These are phyloP conservation scores for Irpex lacteus DNA, from an alignment of 1,284 basidiomycete species.

Conservation along the genomic window DNA sequence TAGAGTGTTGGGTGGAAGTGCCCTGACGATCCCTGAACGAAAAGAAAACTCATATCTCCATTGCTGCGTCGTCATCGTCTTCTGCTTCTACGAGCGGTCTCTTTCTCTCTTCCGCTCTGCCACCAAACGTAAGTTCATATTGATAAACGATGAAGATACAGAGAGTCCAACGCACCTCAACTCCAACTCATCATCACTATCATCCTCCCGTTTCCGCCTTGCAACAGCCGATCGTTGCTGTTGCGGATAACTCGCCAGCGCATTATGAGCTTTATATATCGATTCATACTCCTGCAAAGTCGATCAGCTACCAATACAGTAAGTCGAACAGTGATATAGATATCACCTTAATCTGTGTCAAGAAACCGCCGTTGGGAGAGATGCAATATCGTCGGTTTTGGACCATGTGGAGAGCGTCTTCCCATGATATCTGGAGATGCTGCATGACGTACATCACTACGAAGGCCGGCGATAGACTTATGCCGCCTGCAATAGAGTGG, in stretches of 20 bases:
- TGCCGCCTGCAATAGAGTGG: conserved; percentile 60
- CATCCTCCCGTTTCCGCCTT: conserved; percentile 63
- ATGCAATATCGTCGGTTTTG: conserved; percentile 91
- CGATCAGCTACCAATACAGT: too few species aligned
- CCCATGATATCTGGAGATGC: conserved; percentile 75
- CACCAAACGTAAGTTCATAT: too few species aligned
- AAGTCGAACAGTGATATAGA: too few species aligned
- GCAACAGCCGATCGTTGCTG: conserved; percentile 37
- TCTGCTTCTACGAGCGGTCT: conserved; percentile 23
- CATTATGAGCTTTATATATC: conserved; percentile 77
- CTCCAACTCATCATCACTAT: conserved; percentile 64
- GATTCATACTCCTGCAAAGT: conserved; percentile 92
- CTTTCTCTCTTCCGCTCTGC: conserved; percentile 28
- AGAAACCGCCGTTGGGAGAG: conserved; percentile 83
- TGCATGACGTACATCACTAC: conserved; percentile 94
- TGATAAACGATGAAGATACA: not conserved
- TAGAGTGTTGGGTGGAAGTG: not conserved
- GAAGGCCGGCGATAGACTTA: conserved; percentile 83
- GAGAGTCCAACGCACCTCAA: conserved; percentile 35
- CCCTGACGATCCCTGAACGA: not conserved
- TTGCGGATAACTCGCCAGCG: conserved; percentile 55
- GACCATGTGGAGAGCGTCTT: conserved; percentile 80
- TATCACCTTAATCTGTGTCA: conserved; percentile 89
- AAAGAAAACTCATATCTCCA: conserved; percentile 17
- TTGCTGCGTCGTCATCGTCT: conserved; percentile 27